Evolutionary conservation across 805 yeast genomes (phyloP), one percentile per base, ranked within the genome.

Genomic region (Candida vaughaniae): DNA sequence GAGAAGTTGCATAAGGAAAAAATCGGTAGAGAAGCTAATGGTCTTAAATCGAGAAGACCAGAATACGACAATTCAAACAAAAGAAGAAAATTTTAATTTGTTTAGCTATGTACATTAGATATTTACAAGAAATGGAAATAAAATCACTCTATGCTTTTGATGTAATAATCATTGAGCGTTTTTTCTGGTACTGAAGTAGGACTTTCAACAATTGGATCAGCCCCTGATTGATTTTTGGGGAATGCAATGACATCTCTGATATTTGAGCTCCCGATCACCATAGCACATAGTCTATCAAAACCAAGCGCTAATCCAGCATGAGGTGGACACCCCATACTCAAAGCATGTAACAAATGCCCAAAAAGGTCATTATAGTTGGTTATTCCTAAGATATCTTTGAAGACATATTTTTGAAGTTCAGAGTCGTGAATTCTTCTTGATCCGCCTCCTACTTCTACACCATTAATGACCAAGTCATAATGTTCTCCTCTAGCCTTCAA

Each of bases 231-330:
- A 30, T 89, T 88, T 64, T 93, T 93, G 2, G 99, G 99, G 58
- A 93, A 93, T 1, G 98, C 95, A 42, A 93, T 83, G 3, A 93
- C 98, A 54, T 93, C 97, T 47, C 96, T 67, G 22, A 93, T 90
- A 45, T 87, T 85, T 4, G 69, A 53, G 14, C 82, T 70, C 0
- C 88, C 93, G n/a, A 82, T 60, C 22, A 91, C 56, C 91, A 91
- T 88, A 0, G 99, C 93, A 51, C 95, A 81, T 69, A 93, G 66
- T 44, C 99, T 69, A 57, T 93, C 99, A 48, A 93, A 85, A 0
- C 99, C 99, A 23, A 93, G 69, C 0, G 99, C 99, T 25, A 93
- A 69, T 0, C 99, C 99, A 2, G 97, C 96, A 62, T 93, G 99
- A 1, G 99, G 99, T 1, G 99, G 99, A 53, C 98, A 88, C 1